phyloP scores from a whole-genome alignment of 1,139 yeast species.

The Yamadazyma atmosphaerica region DNA sequence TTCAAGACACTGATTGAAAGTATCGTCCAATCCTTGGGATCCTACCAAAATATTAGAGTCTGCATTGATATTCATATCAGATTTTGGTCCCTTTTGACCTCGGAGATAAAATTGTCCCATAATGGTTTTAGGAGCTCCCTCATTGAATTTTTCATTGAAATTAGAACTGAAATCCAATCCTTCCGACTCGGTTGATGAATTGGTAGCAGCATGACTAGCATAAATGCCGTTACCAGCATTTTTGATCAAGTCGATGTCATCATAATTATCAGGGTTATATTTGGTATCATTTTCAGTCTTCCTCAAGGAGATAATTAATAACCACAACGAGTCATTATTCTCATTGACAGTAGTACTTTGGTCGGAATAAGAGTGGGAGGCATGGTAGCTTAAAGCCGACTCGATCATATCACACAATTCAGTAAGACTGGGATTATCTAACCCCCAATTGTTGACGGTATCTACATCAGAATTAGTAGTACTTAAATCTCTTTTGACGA shows the following conservation, averaged over 20 bases:
- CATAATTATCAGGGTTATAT: background rate
- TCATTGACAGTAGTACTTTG: slow-evolving; percentile 1
- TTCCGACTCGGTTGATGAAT: too few relatives aligned
- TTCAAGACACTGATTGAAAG: slow-evolving; percentile 4
- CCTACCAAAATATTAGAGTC: background rate
- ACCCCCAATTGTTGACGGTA: background rate
- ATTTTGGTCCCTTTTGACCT: too few relatives aligned
- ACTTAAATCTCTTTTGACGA: background rate
- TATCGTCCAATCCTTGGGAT: background rate
- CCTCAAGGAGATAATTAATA: slow-evolving; percentile 10
- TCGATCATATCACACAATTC: slow-evolving; percentile 4
- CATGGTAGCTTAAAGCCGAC: background rate
- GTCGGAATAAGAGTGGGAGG: background rate
- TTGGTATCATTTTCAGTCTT: slow-evolving; percentile 7
- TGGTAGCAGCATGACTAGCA: too few relatives aligned
- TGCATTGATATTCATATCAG: background rate
- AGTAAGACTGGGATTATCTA: background rate
- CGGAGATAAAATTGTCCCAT: too few relatives aligned
- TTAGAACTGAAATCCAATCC: too few relatives aligned
- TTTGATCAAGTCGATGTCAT: background rate
- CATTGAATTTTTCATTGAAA: background rate
- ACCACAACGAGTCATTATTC: slow-evolving; percentile 13
- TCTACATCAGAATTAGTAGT: background rate
- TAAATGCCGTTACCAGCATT: background rate
- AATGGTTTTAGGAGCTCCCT: too few relatives aligned